phyloP scores from a whole-genome alignment of 495 filamentous ascomycete species.

The Neurospora sp. region DNA sequence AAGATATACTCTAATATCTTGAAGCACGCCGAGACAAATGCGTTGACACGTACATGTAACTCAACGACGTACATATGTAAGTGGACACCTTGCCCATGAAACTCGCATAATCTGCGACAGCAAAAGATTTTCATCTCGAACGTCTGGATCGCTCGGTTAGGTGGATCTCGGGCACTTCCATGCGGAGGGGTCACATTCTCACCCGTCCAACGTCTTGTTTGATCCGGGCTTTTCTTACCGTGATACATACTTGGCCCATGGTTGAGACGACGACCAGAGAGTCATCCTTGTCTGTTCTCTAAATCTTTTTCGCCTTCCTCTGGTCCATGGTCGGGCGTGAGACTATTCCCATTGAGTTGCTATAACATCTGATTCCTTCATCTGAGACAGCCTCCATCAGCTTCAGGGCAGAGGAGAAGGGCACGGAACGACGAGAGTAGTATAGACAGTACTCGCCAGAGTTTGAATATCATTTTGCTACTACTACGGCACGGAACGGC shows the following conservation, averaged over 20 bases:
- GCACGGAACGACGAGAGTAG: background rate
- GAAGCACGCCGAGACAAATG: background rate
- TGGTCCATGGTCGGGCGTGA: background rate
- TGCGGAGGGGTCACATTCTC: background rate
- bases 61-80: background rate
- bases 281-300: background rate
- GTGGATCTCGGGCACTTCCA: background rate
- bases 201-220: background rate
- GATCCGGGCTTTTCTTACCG: background rate
- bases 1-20: background rate
- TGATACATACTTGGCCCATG: background rate
- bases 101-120: background rate
- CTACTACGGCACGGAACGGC: background rate
- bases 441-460: background rate
- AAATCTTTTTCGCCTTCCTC: background rate
- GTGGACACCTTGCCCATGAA: background rate
- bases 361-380: background rate
- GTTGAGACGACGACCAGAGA: background rate
- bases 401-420: background rate
- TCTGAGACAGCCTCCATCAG: background rate
- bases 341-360: background rate
- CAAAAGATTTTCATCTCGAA: background rate
- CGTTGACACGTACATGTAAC: background rate
- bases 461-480: background rate
- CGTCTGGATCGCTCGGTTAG: background rate